Evolutionary conservation across 139 green algal genomes (phyloP).

Genomic region (Auxenochlorella pyrenoidosa): DNA sequence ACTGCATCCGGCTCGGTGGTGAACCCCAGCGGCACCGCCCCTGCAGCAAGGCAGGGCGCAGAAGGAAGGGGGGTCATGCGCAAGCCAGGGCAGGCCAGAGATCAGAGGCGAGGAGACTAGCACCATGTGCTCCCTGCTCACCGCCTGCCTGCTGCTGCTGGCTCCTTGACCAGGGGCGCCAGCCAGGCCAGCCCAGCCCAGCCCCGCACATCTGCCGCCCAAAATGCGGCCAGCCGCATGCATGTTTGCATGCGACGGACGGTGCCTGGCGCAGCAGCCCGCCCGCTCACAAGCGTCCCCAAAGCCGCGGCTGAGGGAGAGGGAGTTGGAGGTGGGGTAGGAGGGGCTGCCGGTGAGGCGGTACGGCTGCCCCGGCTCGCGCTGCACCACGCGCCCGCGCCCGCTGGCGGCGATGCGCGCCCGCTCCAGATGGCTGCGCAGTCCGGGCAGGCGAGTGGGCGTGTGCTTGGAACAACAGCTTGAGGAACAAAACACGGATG

Average conservation of each 20-base stretch:
- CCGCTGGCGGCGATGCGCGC: neutral
- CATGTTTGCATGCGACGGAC: neutral
- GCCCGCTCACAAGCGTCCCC: slow-evolving; percentile 3
- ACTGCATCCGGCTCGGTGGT: slow-evolving; percentile 16
- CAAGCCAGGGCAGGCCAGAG: neutral
- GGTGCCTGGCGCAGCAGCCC: neutral
- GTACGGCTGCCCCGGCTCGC: neutral
- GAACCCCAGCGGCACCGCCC: slow-evolving; percentile 14
- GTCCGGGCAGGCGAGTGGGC: slow-evolving; percentile 47
- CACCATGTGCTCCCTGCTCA: no score
- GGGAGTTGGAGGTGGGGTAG: neutral
- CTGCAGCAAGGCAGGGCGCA: neutral
- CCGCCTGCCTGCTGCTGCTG: no score
- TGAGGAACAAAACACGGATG: no score
- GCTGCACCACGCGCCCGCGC: neutral
- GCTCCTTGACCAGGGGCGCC: neutral
- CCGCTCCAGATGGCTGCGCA: slow-evolving; percentile 61
- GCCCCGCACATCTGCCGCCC: no score
- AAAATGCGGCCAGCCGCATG: neutral
- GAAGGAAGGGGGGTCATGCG: neutral
- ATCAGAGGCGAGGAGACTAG: no score
- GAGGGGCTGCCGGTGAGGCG: neutral
- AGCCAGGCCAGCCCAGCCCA: no score
- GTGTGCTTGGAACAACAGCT: no score
- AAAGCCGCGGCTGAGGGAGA: slow-evolving; percentile 15